Evolutionary conservation across 2,329 filamentous ascomycete genomes (phyloP), one percentile per base, ranked within the genome.

Genomic region (Diaporthe capsici): DNA sequence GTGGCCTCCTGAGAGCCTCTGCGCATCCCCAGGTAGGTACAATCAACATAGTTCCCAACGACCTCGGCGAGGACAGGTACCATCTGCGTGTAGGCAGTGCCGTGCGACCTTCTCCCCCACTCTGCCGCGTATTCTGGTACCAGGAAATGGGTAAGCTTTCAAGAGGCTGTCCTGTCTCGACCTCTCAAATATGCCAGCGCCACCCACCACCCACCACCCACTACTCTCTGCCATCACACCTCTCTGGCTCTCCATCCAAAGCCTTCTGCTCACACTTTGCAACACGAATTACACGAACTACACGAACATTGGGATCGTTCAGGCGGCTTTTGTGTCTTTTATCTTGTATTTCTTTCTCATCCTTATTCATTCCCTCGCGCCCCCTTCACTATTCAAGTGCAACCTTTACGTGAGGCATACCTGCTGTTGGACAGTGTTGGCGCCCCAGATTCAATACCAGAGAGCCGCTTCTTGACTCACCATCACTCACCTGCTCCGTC

Each of bases 191-290:
- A 68, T 68, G 9, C 17, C 20, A 4, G 47, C 37, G 22, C 47
- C 65, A 20, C 31, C 65, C 65, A 12, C 65, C 65, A 20, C 31
- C 65, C 65, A 12, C 65, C 65, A 12, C 15, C 47, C 47, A n/a
- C 31, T n/a, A 37, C 31, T 42, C 31, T 13, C 37, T 17, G 12
- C 58, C 58, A 61, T 68, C 17, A 47, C 47, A n/a, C 17, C 47
- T 68, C 31, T 42, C 34, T 55, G 47, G 47, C 47, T 42, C 28
- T 15, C 4, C 63, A 13, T 28, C 47, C 47, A 15, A 53, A 68
- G 15, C 65, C 39, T 68, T 22, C 65, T 31, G 17, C 65, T 53
- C 31, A 10, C 15, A 55, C 13, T 39, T 53, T 39, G 3, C 47
- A 42, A 55, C 47, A 42, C 47, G 22, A 34, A 53, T 8, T 10